These are phyloP conservation scores for Phytopythium litorale DNA, from an alignment of 352 stramenopile genomes.

Conservation along the genomic window DNA sequence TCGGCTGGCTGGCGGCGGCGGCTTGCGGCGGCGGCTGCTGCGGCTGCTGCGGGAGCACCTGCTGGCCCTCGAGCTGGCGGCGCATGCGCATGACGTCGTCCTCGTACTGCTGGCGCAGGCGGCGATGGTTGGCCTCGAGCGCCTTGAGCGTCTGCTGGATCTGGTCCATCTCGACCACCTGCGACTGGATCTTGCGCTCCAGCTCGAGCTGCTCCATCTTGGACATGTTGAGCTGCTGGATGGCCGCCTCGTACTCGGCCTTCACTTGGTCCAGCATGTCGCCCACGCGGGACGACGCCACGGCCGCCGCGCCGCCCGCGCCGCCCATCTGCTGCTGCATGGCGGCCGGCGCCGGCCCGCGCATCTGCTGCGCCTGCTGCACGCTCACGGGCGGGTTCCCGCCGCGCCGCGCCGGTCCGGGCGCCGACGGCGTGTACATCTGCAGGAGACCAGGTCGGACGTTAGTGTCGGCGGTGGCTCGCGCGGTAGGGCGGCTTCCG, in stretches of 20 bases:
- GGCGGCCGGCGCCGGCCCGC: slow-evolving; percentile 41
- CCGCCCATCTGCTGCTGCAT: slow-evolving; percentile 39
- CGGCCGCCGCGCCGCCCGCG: slow-evolving; percentile 22
- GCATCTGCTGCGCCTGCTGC: slow-evolving; percentile 48
- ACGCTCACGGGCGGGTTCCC: slow-evolving; percentile 63
- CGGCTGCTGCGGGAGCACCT: slow-evolving; percentile 16
- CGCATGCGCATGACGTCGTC: slow-evolving; percentile 84
- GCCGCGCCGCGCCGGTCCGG: slow-evolving; percentile 49
- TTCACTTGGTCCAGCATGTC: slow-evolving; percentile 87
- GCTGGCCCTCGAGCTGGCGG: slow-evolving; percentile 66
- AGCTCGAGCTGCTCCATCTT: slow-evolving; percentile 89
- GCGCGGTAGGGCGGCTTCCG: not conserved
- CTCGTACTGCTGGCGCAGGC: slow-evolving; percentile 82
- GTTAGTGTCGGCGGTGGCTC: not conserved
- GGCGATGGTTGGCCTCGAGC: slow-evolving; percentile 77
- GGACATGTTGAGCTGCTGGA: slow-evolving; percentile 84
- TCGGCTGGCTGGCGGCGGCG: slow-evolving; percentile 14
- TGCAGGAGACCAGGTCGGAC: not conserved
- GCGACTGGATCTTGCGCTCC: slow-evolving; percentile 84
- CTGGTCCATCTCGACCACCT: slow-evolving; percentile 87
- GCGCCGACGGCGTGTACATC: slow-evolving; percentile 73
- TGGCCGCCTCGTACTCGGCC: slow-evolving; percentile 74
- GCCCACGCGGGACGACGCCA: slow-evolving; percentile 46
- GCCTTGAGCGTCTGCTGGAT: slow-evolving; percentile 86
- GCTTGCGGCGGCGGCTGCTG: slow-evolving; percentile 17